A percentile compares a stretch with the other conserved stretches of the same genome.
phyloP scores from a whole-genome alignment of 805 yeast species.

The Candida bentonensis region DNA sequence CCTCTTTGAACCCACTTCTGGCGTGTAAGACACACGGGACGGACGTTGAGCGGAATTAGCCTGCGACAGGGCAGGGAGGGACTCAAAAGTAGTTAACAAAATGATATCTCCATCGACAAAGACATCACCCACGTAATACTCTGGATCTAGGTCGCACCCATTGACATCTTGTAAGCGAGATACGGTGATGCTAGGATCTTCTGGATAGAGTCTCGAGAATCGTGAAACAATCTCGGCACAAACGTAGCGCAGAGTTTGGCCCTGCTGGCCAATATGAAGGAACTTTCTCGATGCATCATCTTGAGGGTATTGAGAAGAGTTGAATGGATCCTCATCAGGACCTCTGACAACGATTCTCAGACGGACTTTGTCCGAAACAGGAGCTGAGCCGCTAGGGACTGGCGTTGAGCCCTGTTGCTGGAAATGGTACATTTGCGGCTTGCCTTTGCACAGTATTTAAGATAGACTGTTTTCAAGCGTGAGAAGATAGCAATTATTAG shows the following conservation, averaged over 20 bases:
- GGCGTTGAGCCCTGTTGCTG: no score
- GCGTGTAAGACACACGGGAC: no score
- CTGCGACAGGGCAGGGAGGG: neutral
- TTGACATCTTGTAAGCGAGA: neutral
- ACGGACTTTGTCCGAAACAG: neutral
- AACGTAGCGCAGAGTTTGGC: neutral
- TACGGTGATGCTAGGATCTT: neutral
- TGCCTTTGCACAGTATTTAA: no score
- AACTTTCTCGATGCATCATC: neutral
- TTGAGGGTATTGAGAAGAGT: no score
- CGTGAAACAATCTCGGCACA: neutral
- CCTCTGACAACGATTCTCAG: neutral
- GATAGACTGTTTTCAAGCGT: no score
- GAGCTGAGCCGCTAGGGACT: no score
- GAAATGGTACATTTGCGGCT: no score
- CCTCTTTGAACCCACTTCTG: neutral
- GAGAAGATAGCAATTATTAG: no score
- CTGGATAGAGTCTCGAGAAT: neutral
- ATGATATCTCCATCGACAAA: neutral
- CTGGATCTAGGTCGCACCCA: neutral
- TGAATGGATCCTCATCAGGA: neutral
- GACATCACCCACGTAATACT: neutral
- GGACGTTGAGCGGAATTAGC: no score
- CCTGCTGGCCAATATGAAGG: neutral
- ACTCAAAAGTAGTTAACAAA: neutral